These are phyloP conservation scores for Boehmeria nivea DNA, from an alignment of 306 rosid species.

Conservation along the genomic window DNA sequence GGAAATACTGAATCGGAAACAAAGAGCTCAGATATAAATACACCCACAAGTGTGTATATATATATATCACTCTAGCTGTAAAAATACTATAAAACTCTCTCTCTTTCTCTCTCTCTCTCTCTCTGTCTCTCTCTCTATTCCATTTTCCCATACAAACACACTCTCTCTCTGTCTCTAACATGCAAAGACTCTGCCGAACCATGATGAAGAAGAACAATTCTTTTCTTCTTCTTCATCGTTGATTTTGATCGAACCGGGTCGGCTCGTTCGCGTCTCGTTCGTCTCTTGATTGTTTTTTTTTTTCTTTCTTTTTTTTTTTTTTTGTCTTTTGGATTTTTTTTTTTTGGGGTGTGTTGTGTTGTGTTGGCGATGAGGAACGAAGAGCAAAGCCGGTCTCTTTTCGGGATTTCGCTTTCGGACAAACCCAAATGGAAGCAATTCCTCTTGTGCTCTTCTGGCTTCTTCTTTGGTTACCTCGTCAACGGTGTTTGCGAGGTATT, in stretches of 20 bases:
- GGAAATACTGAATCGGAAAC: too few relatives aligned
- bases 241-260: conserved; percentile 7
- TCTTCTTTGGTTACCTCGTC: conserved; percentile 92
- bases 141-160: conserved; percentile 2
- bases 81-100: neutral
- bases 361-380: conserved; percentile 38
- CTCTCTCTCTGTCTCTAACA: conserved; percentile 19
- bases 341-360: neutral
- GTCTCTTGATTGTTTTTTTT: conserved; percentile 15
- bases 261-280: neutral
- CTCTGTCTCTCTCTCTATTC: neutral
- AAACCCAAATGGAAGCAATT: conserved; percentile 86
- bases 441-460: conserved; percentile 87
- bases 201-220: neutral
- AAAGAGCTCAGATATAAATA: neutral
- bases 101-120: conserved; percentile 1
- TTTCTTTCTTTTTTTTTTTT: conserved; percentile 23
- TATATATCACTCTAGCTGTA: neutral
- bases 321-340: neutral
- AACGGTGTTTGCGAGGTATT: conserved; percentile 92
- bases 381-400: conserved; percentile 68
- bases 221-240: neutral
- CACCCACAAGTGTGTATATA: neutral
- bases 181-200: conserved; percentile 32
- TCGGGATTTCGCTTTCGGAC: conserved; percentile 87